phyloP scores from a whole-genome alignment of 208 protist species.

The Leishmania tropica region DNA sequence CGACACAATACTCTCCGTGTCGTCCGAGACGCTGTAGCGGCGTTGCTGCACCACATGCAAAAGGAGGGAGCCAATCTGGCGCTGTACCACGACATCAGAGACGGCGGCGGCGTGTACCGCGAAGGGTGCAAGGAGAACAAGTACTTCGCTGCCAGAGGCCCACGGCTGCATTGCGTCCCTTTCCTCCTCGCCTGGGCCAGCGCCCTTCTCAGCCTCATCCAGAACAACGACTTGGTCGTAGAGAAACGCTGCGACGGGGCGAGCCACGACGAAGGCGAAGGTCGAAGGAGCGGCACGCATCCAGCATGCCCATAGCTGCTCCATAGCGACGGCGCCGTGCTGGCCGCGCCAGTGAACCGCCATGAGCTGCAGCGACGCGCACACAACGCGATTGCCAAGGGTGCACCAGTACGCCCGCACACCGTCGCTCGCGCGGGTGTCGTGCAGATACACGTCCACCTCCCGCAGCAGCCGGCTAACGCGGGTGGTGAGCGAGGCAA shows the following conservation, averaged over 20 bases:
- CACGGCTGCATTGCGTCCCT: conserved; percentile 7
- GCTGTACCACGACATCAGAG: conserved; percentile 22
- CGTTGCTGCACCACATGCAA: conserved; percentile 21
- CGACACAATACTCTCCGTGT: conserved; percentile 36
- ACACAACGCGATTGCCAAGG: conserved; percentile 24
- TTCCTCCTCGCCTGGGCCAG: background rate
- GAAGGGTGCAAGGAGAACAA: conserved; percentile 27
- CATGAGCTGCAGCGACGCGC: conserved; percentile 22
- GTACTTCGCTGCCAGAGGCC: conserved; percentile 22
- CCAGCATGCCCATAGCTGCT: conserved; percentile 40
- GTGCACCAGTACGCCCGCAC: conserved; percentile 25
- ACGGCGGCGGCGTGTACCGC: conserved; percentile 22
- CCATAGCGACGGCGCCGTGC: conserved; percentile 12
- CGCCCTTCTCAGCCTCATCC: background rate
- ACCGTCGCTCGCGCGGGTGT: conserved; percentile 20
- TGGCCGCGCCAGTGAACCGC: conserved; percentile 25
- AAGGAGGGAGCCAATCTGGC: conserved; percentile 18
- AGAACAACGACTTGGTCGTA: conserved; percentile 14
- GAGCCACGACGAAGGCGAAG: conserved; percentile 23
- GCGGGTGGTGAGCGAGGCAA: conserved; percentile 14
- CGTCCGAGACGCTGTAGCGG: conserved; percentile 18
- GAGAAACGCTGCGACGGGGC: conserved; percentile 22
- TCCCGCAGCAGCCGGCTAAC: conserved; percentile 18
- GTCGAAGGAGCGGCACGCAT: conserved; percentile 14
- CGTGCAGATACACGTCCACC: conserved; percentile 18